phyloP scores from a whole-genome alignment of 1,284 basidiomycete species.

The Marasmius sp. region DNA sequence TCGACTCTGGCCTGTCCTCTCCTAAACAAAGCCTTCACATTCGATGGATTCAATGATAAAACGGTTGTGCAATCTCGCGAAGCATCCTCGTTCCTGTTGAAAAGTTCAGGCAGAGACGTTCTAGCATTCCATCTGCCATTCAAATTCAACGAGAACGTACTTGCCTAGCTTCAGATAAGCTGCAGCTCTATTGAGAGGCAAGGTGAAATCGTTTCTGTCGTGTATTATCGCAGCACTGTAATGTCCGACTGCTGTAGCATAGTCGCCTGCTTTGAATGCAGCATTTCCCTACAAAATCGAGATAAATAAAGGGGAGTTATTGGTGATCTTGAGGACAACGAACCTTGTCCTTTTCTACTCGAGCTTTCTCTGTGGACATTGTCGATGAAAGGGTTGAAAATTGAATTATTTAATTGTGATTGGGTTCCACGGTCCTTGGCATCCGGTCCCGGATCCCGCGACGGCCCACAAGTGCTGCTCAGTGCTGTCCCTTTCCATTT shows the following conservation, averaged over 20 bases:
- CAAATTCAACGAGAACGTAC: slow-evolving; percentile 47
- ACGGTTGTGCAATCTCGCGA: slow-evolving; percentile 70
- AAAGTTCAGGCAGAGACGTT: background rate
- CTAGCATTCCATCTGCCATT: slow-evolving; percentile 1
- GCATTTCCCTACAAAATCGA: slow-evolving; percentile 38
- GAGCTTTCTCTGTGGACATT: background rate
- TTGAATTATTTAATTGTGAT: background rate
- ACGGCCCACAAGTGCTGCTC: too few relatives aligned
- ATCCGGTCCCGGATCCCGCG: too few relatives aligned
- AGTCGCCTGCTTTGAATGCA: slow-evolving; percentile 46
- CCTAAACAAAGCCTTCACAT: slow-evolving; percentile 73
- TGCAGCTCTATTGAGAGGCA: slow-evolving; percentile 76
- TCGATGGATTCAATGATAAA: slow-evolving; percentile 49
- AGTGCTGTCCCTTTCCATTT: too few relatives aligned
- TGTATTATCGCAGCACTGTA: slow-evolving; percentile 73
- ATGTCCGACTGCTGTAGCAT: slow-evolving; percentile 51
- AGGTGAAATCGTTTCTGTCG: slow-evolving; percentile 63
- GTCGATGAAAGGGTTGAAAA: background rate
- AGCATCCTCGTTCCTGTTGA: slow-evolving; percentile 64
- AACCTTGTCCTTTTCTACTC: background rate
- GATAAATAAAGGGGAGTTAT: background rate
- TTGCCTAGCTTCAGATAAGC: slow-evolving; percentile 85
- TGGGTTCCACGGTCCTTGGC: too few relatives aligned
- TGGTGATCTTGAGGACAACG: background rate
- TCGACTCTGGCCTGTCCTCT: slow-evolving; percentile 65